Conservation (phyloP, 805 yeast genomes). For the Starmera amethionina region DNA sequence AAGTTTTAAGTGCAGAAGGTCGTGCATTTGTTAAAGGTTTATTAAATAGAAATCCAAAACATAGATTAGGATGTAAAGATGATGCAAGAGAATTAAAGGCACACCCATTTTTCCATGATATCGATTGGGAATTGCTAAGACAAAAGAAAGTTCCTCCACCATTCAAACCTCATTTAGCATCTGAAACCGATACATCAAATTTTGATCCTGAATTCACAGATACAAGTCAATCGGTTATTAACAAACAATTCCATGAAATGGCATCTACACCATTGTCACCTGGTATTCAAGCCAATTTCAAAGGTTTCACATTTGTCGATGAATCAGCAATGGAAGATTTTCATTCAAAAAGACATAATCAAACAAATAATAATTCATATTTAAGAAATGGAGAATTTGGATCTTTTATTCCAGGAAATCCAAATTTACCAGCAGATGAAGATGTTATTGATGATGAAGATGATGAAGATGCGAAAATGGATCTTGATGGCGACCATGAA, state of each 20-base stretch:
- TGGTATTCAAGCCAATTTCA: conserved; percentile 91
- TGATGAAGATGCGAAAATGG: conserved; percentile 37
- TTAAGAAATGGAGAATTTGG: conserved; percentile 38
- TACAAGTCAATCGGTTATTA: conserved; percentile 77
- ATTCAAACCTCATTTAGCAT: conserved; percentile 83
- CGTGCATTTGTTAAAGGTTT: conserved; percentile 92
- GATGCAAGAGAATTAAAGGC: conserved; percentile 91
- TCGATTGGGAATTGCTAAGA: conserved; percentile 78
- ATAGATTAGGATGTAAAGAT: conserved; percentile 81
- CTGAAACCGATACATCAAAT: conserved; percentile 91
- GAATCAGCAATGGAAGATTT: conserved; percentile 89
- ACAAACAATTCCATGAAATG: conserved; percentile 44
- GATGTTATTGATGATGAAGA: conserved; percentile 72
- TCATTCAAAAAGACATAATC: conserved; percentile 29
- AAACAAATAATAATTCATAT: conserved; percentile 4
- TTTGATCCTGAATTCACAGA: conserved; percentile 97
- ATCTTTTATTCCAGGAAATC: conserved; percentile 71
- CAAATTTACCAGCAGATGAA: conserved; percentile 73
- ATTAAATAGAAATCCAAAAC: conserved; percentile 90
- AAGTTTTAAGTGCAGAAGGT: conserved; percentile 86
- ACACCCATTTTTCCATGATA: conserved; percentile 85
- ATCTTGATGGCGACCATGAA: conserved; percentile 40
- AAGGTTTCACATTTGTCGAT: conserved; percentile 94
- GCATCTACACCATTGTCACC: conserved; percentile 77
- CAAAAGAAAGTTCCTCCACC: conserved; percentile 91